Conservation (phyloP, 179 eudicot genomes). For the Carnegiea gigantea region DNA sequence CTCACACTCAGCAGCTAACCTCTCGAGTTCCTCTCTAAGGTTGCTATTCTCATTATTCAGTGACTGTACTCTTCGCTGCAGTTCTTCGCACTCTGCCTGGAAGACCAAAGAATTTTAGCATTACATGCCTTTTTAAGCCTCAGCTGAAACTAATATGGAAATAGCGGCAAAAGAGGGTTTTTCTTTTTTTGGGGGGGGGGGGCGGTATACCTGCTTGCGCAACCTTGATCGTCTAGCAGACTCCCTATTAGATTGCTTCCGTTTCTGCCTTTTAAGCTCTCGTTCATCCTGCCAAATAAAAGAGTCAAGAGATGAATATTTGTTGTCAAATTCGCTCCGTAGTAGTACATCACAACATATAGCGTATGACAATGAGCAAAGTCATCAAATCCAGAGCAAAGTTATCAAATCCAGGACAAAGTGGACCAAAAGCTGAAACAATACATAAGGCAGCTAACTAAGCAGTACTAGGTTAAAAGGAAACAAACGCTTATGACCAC, state of each 20-base stretch:
- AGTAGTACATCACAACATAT: neutral
- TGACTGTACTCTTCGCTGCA: constrained; percentile 69
- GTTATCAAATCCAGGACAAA: no score
- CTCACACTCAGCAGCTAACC: constrained; percentile 74
- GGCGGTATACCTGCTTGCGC: constrained; percentile 75
- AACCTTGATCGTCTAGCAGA: constrained; percentile 95
- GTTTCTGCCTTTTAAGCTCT: constrained; percentile 83
- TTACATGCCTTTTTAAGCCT: neutral
- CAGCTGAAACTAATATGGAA: neutral
- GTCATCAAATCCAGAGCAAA: neutral
- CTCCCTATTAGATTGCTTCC: constrained; percentile 96
- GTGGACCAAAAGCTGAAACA: neutral
- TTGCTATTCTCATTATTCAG: constrained; percentile 61
- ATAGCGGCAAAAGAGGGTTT: no score
- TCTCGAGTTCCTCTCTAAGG: constrained; percentile 72
- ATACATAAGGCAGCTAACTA: no score
- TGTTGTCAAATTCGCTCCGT: neutral
- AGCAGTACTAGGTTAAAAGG: neutral
- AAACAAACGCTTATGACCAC: neutral
- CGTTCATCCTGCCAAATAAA: constrained; percentile 71
- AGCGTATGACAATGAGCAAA: neutral
- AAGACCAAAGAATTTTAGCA: constrained; percentile 13
- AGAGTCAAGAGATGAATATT: neutral
- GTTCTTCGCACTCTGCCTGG: constrained; percentile 98
- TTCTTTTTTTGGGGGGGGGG: no score